Evolutionary conservation across 805 yeast species (phyloP).

Genomic region (Diddensiella transvaalensis): DNA sequence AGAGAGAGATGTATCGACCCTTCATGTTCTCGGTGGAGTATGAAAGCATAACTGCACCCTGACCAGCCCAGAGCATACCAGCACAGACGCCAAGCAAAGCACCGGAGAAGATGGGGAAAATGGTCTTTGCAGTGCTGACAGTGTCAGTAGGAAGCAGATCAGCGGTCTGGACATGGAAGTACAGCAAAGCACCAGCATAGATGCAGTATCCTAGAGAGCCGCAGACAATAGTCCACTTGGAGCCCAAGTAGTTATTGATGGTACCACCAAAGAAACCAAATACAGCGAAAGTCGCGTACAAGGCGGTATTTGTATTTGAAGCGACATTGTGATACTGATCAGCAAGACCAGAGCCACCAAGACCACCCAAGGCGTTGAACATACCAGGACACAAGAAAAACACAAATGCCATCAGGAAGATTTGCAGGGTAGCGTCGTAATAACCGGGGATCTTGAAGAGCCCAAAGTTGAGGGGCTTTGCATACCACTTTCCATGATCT

Average conservation of each 20-base stretch:
- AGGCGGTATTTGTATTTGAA: constrained; percentile 39
- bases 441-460: constrained; percentile 34
- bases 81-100: constrained; percentile 55
- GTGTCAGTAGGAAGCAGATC: constrained; percentile 37
- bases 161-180: constrained; percentile 40
- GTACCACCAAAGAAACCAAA: constrained; percentile 41
- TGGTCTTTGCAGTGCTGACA: not conserved
- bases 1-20: constrained; percentile 49
- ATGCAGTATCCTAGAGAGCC: constrained; percentile 45
- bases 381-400: constrained; percentile 50
- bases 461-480: not conserved
- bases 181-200: constrained; percentile 44
- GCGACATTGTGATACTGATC: constrained; percentile 32
- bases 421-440: constrained; percentile 40
- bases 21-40: constrained; percentile 51
- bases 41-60: constrained; percentile 48
- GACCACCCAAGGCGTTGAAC: constrained; percentile 16
- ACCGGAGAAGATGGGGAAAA: constrained; percentile 45
- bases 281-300: constrained; percentile 54
- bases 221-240: constrained; percentile 38
- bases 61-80: constrained; percentile 53
- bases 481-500: constrained; percentile 1
- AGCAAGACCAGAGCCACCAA: constrained; percentile 17
- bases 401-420: constrained; percentile 44
- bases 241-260: constrained; percentile 40